Evolutionary conservation across 1,284 basidiomycete species (phyloP).

Genomic region (Mycena sp.): DNA sequence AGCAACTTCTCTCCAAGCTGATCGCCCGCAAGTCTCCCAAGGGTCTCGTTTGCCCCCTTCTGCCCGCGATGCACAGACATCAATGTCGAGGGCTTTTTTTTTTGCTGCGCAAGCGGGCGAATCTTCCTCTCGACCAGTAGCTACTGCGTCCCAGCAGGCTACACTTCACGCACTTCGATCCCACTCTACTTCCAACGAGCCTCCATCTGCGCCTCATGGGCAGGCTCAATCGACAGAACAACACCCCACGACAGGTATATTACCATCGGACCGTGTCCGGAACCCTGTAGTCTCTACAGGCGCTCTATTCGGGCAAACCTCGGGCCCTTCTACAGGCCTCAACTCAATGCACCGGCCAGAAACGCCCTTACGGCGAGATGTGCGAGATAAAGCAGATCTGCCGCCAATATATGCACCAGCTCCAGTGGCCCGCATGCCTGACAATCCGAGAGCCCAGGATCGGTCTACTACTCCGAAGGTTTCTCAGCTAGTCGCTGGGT

Average conservation of each 20-base stretch:
- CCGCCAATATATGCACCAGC: constrained; percentile 26
- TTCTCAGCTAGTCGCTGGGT: constrained; percentile 35
- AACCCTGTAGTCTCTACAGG: background rate
- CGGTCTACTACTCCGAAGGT: constrained; percentile 28
- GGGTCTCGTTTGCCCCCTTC: background rate
- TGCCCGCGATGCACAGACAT: background rate
- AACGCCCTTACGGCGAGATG: constrained; percentile 17
- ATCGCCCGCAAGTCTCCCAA: background rate
- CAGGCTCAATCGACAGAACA: background rate
- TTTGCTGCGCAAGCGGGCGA: constrained; percentile 10
- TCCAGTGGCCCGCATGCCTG: constrained; percentile 1
- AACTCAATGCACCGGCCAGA: constrained; percentile 8
- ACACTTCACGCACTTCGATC: background rate
- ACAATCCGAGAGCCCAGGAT: constrained; percentile 1
- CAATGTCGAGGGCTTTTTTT: constrained; percentile 11
- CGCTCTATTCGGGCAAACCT: background rate
- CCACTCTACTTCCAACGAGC: background rate
- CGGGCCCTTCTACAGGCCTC: background rate
- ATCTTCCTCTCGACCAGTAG: constrained; percentile 6
- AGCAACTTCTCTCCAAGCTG: background rate
- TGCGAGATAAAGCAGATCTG: constrained; percentile 9
- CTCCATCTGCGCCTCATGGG: background rate
- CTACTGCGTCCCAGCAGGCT: constrained; percentile 14
- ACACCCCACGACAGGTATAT: background rate
- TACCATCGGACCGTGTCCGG: constrained; percentile 1